Evolutionary conservation across 1,284 basidiomycete species (phyloP).

Genomic region (Tranzscheliella williamsii): DNA sequence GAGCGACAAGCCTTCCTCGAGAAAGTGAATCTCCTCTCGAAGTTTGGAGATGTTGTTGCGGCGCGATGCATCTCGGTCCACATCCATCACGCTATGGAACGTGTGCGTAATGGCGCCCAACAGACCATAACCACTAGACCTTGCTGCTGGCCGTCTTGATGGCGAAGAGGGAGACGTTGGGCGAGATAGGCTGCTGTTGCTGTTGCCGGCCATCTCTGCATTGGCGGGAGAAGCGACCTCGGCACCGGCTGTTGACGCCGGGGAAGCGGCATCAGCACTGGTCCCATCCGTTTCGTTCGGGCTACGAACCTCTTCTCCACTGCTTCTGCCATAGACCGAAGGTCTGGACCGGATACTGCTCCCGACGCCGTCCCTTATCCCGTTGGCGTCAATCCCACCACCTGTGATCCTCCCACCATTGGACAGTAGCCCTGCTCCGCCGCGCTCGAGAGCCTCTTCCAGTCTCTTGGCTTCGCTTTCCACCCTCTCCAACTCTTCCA

Average conservation of each 20-base stretch:
- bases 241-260: neutral
- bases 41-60: slow-evolving; percentile 91
- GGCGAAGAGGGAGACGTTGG: slow-evolving; percentile 23
- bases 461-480: slow-evolving; percentile 87
- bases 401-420: slow-evolving; percentile 10
- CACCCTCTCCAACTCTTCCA: slow-evolving; percentile 88
- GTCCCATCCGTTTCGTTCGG: neutral
- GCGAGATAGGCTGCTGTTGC: slow-evolving; percentile 2
- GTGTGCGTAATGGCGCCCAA: slow-evolving; percentile 91
- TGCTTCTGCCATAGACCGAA: slow-evolving; percentile 22
- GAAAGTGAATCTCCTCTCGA: slow-evolving; percentile 76
- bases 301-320: slow-evolving; percentile 6
- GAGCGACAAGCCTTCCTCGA: slow-evolving; percentile 55
- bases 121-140: slow-evolving; percentile 67
- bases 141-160: slow-evolving; percentile 25
- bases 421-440: slow-evolving; percentile 39
- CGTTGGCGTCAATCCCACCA: slow-evolving; percentile 30
- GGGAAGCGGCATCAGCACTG: neutral
- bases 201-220: neutral
- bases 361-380: slow-evolving; percentile 35
- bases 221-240: neutral
- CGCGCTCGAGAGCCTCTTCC: slow-evolving; percentile 74
- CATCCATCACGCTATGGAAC: slow-evolving; percentile 96
- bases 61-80: slow-evolving; percentile 92
- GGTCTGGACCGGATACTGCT: slow-evolving; percentile 19